A percentile compares a stretch with the other conserved stretches of the same genome.
Evolutionary conservation across 192 early-diverging fungal genomes (phyloP).

Genomic region (Rhizophagus prolifer): DNA sequence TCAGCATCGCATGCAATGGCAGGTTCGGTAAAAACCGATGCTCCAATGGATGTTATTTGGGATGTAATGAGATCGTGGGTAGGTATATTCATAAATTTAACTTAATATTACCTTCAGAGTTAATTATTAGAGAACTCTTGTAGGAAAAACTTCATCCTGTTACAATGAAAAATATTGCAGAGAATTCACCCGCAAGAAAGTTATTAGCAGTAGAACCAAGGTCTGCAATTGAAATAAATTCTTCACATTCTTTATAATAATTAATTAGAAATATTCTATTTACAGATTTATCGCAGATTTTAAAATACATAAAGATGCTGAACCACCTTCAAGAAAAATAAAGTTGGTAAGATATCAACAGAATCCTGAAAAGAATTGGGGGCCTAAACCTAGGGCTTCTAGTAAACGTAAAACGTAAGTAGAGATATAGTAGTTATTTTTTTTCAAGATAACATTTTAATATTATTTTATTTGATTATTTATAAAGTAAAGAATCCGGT

Average conservation of each 20-base stretch:
- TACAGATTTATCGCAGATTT: slow-evolving; percentile 70
- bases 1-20: slow-evolving; percentile 81
- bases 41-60: slow-evolving; percentile 85
- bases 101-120: not conserved
- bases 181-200: slow-evolving; percentile 63
- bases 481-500: not conserved
- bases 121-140: not conserved
- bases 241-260: not conserved
- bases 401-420: slow-evolving; percentile 49
- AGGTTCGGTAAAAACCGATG: slow-evolving; percentile 90
- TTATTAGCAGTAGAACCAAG: slow-evolving; percentile 60
- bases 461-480: not conserved
- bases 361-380: slow-evolving; percentile 97
- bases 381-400: slow-evolving; percentile 82
- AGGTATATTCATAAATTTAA: not conserved
- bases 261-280: not conserved
- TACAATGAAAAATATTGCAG: slow-evolving; percentile 59
- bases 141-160: slow-evolving; percentile 71
- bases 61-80: slow-evolving; percentile 82
- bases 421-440: not conserved
- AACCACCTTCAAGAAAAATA: slow-evolving; percentile 72
- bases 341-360: slow-evolving; percentile 91
- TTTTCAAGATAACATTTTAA: not conserved
- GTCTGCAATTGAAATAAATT: slow-evolving; percentile 8
- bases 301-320: slow-evolving; percentile 65